These are phyloP conservation scores for Dryas octopetala DNA, from an alignment of 306 rosid species.

Conservation along the genomic window DNA sequence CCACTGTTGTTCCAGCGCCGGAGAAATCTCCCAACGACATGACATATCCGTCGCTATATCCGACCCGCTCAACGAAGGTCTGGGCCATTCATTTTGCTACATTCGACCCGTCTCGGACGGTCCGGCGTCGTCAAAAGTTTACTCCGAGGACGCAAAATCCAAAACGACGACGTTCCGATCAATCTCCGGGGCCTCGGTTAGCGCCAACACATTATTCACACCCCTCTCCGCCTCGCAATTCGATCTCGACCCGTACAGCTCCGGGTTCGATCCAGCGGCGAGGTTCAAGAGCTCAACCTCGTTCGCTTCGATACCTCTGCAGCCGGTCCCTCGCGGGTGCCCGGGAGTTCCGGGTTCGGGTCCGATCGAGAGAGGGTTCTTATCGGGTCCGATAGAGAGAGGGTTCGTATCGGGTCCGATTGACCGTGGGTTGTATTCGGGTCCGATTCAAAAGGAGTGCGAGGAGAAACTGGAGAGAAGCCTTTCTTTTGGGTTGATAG, in stretches of 20 bases:
- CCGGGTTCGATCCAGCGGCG: constrained; percentile 52
- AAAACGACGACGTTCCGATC: constrained; percentile 51
- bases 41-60: constrained; percentile 16
- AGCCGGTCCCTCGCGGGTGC: constrained; percentile 38
- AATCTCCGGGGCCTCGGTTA: constrained; percentile 72
- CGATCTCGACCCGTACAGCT: constrained; percentile 36
- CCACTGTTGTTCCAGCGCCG: constrained; percentile 49
- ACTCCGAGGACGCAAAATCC: constrained; percentile 18
- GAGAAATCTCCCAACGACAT: constrained; percentile 48
- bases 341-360: constrained; percentile 21
- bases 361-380: constrained; percentile 45
- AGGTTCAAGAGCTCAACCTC: constrained; percentile 66
- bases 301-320: constrained; percentile 59
- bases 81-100: constrained; percentile 63
- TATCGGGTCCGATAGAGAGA: constrained; percentile 44
- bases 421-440: constrained; percentile 34
- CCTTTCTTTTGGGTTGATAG: constrained; percentile 10
- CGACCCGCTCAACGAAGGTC: constrained; percentile 37
- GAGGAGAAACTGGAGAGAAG: constrained; percentile 30
- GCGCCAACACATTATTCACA: constrained; percentile 69
- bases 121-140: constrained; percentile 15
- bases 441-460: constrained; percentile 28
- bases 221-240: constrained; percentile 54
- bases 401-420: constrained; percentile 33
- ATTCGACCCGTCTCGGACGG: constrained; percentile 41